Percentiles rank a stretch among this genome's conserved stretches.
Conservation (phyloP, 352 stramenopile genomes). For the Globisporangium ultimum region DNA sequence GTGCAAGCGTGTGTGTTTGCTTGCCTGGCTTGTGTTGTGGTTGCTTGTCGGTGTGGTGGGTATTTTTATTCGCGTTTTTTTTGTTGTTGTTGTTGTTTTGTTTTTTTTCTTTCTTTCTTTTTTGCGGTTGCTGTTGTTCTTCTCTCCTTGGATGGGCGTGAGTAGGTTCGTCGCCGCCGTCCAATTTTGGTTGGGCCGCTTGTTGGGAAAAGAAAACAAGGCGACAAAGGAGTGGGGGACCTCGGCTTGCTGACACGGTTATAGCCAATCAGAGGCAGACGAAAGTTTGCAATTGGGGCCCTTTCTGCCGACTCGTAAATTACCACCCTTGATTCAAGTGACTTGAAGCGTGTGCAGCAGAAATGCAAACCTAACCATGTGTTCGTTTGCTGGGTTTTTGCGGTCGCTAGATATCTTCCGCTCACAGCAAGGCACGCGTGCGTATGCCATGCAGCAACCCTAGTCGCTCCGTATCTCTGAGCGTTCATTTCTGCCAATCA, state of each 20-base stretch:
- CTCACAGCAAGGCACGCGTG: background rate
- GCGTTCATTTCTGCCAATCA: background rate
- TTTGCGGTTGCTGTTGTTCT: background rate
- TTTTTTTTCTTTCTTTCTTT: background rate
- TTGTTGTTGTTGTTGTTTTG: background rate
- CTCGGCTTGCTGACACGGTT: too few relatives aligned
- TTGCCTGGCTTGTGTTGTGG: too few relatives aligned
- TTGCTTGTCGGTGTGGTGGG: too few relatives aligned
- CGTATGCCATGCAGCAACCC: background rate
- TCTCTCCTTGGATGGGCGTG: background rate
- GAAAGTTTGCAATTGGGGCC: background rate
- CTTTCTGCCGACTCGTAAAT: slow-evolving; percentile 12
- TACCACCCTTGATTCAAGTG: slow-evolving; percentile 20
- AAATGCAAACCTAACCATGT: slow-evolving; percentile 26
- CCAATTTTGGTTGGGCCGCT: background rate
- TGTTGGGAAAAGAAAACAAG: background rate
- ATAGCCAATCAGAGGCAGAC: background rate
- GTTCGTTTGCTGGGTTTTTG: background rate
- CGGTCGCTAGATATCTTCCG: background rate
- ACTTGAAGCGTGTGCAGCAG: background rate
- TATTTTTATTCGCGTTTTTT: background rate
- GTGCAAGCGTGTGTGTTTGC: too few relatives aligned
- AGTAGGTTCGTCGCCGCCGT: background rate
- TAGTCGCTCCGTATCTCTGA: background rate
- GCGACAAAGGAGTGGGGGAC: too few relatives aligned